Conservation (phyloP, 768 basidiomycete genomes). For the Leccinum uliginosum region DNA sequence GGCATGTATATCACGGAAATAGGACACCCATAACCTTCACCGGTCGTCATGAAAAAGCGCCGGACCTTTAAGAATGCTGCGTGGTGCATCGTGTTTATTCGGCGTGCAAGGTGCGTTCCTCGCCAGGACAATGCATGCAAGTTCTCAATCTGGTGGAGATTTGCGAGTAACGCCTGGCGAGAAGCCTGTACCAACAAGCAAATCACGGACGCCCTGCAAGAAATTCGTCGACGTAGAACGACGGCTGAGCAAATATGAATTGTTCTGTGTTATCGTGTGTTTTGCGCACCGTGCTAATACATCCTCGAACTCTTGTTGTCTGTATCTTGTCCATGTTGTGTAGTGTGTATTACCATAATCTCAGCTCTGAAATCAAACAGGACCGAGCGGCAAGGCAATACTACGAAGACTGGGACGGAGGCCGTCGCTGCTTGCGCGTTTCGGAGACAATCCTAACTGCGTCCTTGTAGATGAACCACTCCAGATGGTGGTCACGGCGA, state of each 20-base stretch:
- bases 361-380: not conserved
- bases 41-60: constrained; percentile 35
- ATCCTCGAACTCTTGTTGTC: constrained; percentile 9
- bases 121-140: not conserved
- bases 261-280: not conserved
- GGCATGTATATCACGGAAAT: constrained; percentile 67
- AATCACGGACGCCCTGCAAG: constrained; percentile 62
- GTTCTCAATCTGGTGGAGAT: constrained; percentile 36
- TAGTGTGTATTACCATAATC: constrained; percentile 19
- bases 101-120: constrained; percentile 56
- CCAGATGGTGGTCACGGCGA: constrained; percentile 89
- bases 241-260: constrained; percentile 11
- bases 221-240: constrained; percentile 56
- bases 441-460: constrained; percentile 60
- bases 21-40: constrained; percentile 54
- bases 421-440: constrained; percentile 29
- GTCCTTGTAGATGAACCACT: constrained; percentile 77
- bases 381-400: not conserved
- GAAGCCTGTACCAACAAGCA: constrained; percentile 57
- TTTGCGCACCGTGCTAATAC: not conserved
- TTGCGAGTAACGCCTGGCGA: constrained; percentile 59
- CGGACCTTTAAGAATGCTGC: constrained; percentile 56
- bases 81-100: constrained; percentile 58
- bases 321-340: constrained; percentile 17
- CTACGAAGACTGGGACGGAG: constrained; percentile 18